Base-by-base conservation (phyloP, 768 basidiomycete species). In the Suillus alpinus region DNA sequence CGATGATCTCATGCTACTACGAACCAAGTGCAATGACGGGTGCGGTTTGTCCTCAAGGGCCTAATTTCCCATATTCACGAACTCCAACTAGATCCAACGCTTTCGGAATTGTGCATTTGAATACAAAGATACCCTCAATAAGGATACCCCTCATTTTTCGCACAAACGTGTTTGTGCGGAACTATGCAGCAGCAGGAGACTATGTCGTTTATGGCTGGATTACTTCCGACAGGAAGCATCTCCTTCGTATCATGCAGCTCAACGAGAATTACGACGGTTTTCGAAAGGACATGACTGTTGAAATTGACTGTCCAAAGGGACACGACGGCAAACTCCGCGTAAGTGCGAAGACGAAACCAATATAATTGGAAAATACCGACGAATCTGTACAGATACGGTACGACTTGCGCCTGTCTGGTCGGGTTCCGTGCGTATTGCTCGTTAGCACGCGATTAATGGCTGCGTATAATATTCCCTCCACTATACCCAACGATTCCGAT, bases 241-340 rank as follows among this genome's bases (percentile, higher is more conserved):
- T 72, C 62, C 26, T 72, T 39, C 72, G 70, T 26, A 65, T 72
- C 55, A 73, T 72, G 65, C 71, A 67, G 39, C 70, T 72, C 3
- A 62, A 68, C 29, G 62, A 64, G n/a, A 63, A 72, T 40, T 72
- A 72, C 44, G 63, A 67, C 31, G 37, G 53, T 49, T 55, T 62
- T 29, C 57, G 41, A 49, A 70, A 14, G 34, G 72, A 72, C 57
- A 57, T 67, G 18, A 53, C 63, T 34, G 62, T 59, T 18, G 71
- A 72, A 57, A 66, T 72, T 6, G 71, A 74, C 55, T 72, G 68
- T 20, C 71, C 71, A 34, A 51, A 61, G 1, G 72, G 70, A 34
- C 67, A 66, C 37, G 63, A 67, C 7, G 72, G 71, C 34, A 68
- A 59, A 52, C 37, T 72, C 14, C 72, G 70, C 65, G 71, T 72